Base-by-base conservation (phyloP, 768 basidiomycete species). In the Macrolepiota albuminosa region DNA sequence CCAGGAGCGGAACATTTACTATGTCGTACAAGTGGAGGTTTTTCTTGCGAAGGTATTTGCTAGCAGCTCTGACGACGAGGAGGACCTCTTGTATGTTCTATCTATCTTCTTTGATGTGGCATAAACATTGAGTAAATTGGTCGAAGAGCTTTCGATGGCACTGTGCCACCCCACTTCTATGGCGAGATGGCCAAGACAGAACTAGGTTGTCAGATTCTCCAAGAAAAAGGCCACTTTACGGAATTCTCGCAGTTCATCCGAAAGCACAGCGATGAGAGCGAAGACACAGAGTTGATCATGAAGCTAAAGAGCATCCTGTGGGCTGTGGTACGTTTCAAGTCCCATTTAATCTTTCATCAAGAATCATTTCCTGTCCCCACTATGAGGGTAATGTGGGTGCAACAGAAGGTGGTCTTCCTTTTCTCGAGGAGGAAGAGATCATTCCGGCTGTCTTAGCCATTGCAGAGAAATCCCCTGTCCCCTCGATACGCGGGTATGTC, bases 161-260 rank as follows among this genome's bases (percentile, higher is more conserved):
- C 88, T 11, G 91, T 94, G 13, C 97, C 96, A 2, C 86, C 91
- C 1, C 95, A 99, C 71, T 98, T 99, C 73, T 96, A 98, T 67
- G 96, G 96, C 24, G 96, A 98, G 72, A 91, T 98, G 83, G 89
- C 95, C 49, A 98, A 97, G 72, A 98, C 97, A 3, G 90, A 91
- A 58, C 87, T 95, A 52, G 97, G 97, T 0, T 96, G 95, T 72
- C 90, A 91, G 68, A 86, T 95, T 10, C 75, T 99, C 43, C 85
- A 87, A 60, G 94, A 95, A 60, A 94, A 90, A 65, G 92, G 92
- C 0, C 93, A 98, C 69, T 95, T 98, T 67, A 69, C 81, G 6
- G 93, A 96, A 63, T 98, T 98, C 67, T 88, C 93, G 1, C 87
- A 92, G 60, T 91, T 96, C 66, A 91, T 98, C 55, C 83, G 92